phyloP scores from a whole-genome alignment of 2,329 filamentous ascomycete genomes.

The Fusarium sp. region DNA sequence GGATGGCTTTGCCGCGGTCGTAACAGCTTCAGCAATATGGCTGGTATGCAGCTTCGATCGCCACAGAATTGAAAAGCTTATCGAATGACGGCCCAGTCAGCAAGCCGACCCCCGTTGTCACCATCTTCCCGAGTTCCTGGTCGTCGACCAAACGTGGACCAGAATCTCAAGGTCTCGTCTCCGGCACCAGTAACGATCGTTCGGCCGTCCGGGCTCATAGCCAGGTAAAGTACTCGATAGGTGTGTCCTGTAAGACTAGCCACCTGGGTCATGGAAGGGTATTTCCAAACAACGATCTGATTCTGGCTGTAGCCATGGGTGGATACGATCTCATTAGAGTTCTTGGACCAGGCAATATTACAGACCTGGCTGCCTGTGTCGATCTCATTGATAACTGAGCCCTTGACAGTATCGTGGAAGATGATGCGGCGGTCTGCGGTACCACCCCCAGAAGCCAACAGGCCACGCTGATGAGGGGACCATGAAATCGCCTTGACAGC shows the following conservation, averaged over 20 bases:
- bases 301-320: conserved; percentile 98
- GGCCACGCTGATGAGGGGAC: conserved; percentile 93
- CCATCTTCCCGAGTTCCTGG: conserved; percentile 76
- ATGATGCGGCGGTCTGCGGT: conserved; percentile 97
- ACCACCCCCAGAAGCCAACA: conserved; percentile 94
- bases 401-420: conserved; percentile 95
- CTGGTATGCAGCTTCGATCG: not conserved
- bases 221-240: conserved; percentile 93
- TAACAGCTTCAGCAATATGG: not conserved
- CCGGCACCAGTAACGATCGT: conserved; percentile 95
- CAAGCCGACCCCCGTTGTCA: conserved; percentile 68
- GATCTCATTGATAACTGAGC: conserved; percentile 81
- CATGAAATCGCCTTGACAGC: conserved; percentile 98
- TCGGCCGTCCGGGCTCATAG: conserved; percentile 95
- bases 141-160: conserved; percentile 92
- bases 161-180: conserved; percentile 95
- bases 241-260: conserved; percentile 96
- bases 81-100: conserved; percentile 86
- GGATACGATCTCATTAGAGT: conserved; percentile 96
- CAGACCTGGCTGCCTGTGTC: conserved; percentile 99
- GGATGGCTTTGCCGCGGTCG: not conserved
- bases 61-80: conserved; percentile 42
- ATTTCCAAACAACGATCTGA: conserved; percentile 99
- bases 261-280: conserved; percentile 97
- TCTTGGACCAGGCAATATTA: conserved; percentile 96